Evolutionary conservation across 192 early-diverging fungal species (phyloP).

Genomic region (Dimargaris xerosporica): DNA sequence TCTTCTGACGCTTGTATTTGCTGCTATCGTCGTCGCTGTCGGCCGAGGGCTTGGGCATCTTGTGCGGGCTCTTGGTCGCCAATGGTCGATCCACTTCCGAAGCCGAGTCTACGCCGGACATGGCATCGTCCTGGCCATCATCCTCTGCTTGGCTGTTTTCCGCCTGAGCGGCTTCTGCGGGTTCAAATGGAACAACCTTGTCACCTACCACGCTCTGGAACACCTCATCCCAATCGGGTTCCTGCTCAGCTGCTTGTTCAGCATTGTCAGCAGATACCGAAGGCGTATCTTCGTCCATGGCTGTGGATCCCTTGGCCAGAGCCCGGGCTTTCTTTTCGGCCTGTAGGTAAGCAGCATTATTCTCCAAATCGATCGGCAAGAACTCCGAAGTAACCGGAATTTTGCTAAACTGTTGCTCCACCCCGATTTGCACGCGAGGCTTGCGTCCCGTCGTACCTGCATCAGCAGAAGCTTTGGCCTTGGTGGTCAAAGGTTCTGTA

Average conservation of each 20-base stretch:
- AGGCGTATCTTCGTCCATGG: constrained; percentile 19
- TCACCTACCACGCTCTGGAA: constrained; percentile 70
- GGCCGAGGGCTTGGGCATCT: constrained; percentile 4
- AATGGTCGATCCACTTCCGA: constrained; percentile 12
- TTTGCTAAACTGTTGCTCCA: constrained; percentile 84
- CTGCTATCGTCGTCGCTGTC: constrained; percentile 20
- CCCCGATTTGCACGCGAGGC: constrained; percentile 25
- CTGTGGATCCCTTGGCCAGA: constrained; percentile 25
- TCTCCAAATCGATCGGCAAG: constrained; percentile 65
- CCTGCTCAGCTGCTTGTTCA: constrained; percentile 27
- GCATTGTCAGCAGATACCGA: constrained; percentile 24
- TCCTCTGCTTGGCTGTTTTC: constrained; percentile 28
- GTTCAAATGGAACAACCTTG: constrained; percentile 28
- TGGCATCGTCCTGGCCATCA: constrained; percentile 20
- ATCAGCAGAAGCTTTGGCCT: constrained; percentile 13
- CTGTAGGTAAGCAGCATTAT: constrained; percentile 35
- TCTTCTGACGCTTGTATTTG: constrained; percentile 35
- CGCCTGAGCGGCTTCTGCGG: constrained; percentile 25
- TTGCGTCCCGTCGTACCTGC: constrained; percentile 9
- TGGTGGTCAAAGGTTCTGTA: constrained; percentile 17
- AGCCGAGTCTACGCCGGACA: constrained; percentile 20
- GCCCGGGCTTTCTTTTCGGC: constrained; percentile 37
- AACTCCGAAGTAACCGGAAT: constrained; percentile 78
- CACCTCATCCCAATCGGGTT: constrained; percentile 76
- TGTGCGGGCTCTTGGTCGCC: not conserved